Evolutionary conservation across 1,284 basidiomycete species (phyloP).

Genomic region (Sporisorium exsertum): DNA sequence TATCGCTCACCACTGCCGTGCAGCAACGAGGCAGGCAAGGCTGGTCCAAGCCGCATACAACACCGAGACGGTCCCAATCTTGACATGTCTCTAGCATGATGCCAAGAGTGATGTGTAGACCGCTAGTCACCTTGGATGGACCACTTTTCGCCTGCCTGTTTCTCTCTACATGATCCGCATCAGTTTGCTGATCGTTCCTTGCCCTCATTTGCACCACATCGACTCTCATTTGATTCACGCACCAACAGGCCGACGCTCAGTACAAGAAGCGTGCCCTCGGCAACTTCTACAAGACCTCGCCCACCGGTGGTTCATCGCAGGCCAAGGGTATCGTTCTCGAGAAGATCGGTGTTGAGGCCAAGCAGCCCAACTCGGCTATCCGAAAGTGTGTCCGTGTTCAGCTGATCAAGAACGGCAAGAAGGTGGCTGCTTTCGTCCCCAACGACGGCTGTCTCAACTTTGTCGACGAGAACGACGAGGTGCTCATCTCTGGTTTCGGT

Average conservation of each 20-base stretch:
- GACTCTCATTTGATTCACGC: not conserved
- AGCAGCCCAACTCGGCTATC: slow-evolving; percentile 99
- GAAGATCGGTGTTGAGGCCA: slow-evolving; percentile 89
- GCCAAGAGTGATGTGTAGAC: not conserved
- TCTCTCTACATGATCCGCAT: not conserved
- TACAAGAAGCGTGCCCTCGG: slow-evolving; percentile 99
- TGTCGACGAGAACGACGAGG: slow-evolving; percentile 91
- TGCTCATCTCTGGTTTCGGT: slow-evolving; percentile 99
- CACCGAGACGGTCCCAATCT: not conserved
- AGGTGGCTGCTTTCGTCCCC: slow-evolving; percentile 72
- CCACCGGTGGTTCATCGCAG: slow-evolving; percentile 98
- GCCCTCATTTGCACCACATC: not conserved
- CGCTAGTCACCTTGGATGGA: not conserved
- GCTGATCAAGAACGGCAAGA: slow-evolving; percentile 99
- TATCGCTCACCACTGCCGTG: not conserved
- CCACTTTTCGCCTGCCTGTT: not conserved
- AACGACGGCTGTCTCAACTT: slow-evolving; percentile 99
- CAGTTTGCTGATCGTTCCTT: slow-evolving; percentile 19
- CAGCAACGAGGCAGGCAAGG: slow-evolving; percentile 6
- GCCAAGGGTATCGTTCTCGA: slow-evolving; percentile 99
- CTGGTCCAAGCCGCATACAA: not conserved
- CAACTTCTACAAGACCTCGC: slow-evolving; percentile 99
- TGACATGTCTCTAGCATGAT: not conserved
- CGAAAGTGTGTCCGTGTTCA: slow-evolving; percentile 99
- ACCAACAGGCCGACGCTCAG: slow-evolving; percentile 89